Percentiles rank a stretch among this genome's conserved stretches.
Evolutionary conservation across 257 asterid genomes (phyloP).

Genomic region (Solanum sitiens): DNA sequence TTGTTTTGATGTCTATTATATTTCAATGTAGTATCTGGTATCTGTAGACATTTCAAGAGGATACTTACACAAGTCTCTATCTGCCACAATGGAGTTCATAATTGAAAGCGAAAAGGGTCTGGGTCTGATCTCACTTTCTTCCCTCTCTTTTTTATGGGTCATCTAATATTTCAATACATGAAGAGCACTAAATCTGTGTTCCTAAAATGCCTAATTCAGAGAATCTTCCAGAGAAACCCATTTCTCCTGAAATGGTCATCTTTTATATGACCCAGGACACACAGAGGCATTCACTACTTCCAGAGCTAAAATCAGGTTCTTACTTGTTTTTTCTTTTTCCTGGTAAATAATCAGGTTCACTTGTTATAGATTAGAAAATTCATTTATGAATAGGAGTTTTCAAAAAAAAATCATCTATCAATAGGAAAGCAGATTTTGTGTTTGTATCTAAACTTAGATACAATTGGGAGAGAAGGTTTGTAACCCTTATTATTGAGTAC

Average conservation of each 20-base stretch:
- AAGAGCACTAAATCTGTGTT: constrained; percentile 8
- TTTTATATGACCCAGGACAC: constrained; percentile 86
- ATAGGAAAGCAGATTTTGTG: not conserved
- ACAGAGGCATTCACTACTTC: constrained; percentile 66
- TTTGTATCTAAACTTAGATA: not conserved
- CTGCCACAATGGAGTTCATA: constrained; percentile 61
- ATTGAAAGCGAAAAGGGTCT: constrained; percentile 60
- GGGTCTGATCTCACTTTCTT: not conserved
- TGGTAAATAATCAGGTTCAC: not conserved
- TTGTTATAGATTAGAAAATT: not conserved
- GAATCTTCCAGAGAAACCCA: constrained; percentile 45
- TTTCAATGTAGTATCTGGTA: constrained; percentile 51
- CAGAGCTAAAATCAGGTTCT: constrained; percentile 65
- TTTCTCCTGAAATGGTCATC: constrained; percentile 64
- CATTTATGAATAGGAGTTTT: not conserved
- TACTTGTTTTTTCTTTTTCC: not conserved
- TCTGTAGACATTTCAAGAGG: constrained; percentile 70
- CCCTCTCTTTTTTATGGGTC: not conserved
- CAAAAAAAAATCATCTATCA: not conserved
- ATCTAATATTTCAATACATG: not conserved
- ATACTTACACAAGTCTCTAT: constrained; percentile 65
- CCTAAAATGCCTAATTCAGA: constrained; percentile 27
- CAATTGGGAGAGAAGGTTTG: not conserved
- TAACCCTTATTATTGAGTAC: not conserved
- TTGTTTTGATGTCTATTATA: constrained; percentile 21